Conservation (phyloP, 23 red algal genomes). For the Gracilaria gracilis region DNA sequence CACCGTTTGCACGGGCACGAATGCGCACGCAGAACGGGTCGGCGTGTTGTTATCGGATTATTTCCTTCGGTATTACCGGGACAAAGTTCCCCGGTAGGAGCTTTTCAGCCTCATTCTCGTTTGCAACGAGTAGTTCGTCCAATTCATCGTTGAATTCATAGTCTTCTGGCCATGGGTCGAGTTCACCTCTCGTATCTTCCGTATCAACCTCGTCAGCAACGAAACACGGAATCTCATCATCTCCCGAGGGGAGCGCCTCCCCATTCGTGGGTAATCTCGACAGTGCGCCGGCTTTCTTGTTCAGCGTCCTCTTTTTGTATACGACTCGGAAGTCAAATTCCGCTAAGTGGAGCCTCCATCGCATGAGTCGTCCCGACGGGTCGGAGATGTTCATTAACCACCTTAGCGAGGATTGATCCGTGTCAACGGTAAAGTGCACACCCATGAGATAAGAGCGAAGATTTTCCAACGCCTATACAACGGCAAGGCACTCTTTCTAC, state of each 20-base stretch:
- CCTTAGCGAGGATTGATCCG: conserved; percentile 32
- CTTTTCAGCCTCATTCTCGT: background rate
- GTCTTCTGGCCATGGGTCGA: no score
- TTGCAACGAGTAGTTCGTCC: background rate
- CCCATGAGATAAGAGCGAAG: conserved; percentile 20
- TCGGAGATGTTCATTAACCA: conserved; percentile 49
- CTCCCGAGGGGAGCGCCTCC: background rate
- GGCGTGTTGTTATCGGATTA: background rate
- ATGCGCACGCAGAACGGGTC: background rate
- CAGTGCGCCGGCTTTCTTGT: background rate
- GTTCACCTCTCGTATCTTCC: no score
- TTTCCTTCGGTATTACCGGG: background rate
- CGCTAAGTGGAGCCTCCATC: conserved; percentile 17
- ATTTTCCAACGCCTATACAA: background rate
- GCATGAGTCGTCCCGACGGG: conserved; percentile 21
- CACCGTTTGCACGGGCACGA: background rate
- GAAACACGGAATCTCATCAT: conserved; percentile 20
- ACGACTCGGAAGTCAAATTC: conserved; percentile 41
- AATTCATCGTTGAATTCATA: no score
- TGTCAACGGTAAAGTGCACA: conserved; percentile 23
- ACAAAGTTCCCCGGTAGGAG: background rate
- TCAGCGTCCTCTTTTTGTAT: conserved; percentile 29
- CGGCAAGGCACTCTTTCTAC: conserved; percentile 35
- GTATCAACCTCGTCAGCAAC: background rate
- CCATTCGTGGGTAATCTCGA: conserved; percentile 11